A percentile compares a stretch with the other conserved stretches of the same genome.
Evolutionary conservation across 129 eudicot genomes (phyloP).

Genomic region (Silybum marianum): DNA sequence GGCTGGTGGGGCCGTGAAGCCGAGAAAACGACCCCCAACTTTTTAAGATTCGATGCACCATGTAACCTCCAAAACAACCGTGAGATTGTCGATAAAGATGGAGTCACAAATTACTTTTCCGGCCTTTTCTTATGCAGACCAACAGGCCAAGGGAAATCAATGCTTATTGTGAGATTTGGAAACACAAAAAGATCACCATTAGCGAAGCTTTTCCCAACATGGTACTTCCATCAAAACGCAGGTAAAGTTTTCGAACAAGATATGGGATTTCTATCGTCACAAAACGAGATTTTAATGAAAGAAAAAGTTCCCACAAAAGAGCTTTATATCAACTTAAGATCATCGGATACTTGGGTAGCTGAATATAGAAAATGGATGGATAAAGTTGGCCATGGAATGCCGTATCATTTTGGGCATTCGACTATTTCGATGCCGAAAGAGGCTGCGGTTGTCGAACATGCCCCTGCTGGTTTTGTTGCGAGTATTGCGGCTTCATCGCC

Average conservation of each 20-base stretch:
- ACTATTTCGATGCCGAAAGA: constrained; percentile 67
- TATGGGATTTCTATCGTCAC: constrained; percentile 95
- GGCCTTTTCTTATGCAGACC: constrained; percentile 91
- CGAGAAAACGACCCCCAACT: constrained; percentile 54
- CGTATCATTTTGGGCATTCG: constrained; percentile 83
- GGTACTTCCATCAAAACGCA: constrained; percentile 95
- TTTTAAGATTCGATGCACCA: constrained; percentile 88
- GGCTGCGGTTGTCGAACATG: constrained; percentile 93
- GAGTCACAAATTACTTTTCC: constrained; percentile 62
- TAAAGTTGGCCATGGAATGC: constrained; percentile 98
- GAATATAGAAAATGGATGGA: constrained; percentile 99
- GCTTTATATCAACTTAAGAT: constrained; percentile 71
- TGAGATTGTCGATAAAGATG: constrained; percentile 69
- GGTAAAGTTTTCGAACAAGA: constrained; percentile 94
- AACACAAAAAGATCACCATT: constrained; percentile 63
- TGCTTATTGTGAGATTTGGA: constrained; percentile 91
- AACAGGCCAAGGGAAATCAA: constrained; percentile 88
- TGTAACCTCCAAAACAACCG: constrained; percentile 82
- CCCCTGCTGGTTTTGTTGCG: constrained; percentile 93
- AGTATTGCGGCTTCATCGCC: constrained; percentile 80
- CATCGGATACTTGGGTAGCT: constrained; percentile 94
- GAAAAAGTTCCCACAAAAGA: constrained; percentile 82
- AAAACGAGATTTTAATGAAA: constrained; percentile 72
- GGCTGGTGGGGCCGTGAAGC: constrained; percentile 88
- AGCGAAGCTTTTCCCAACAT: constrained; percentile 59